Percentiles rank a stretch among this genome's conserved stretches.
Conservation (phyloP, 257 asterid genomes). For the Ligustrum vulgare region DNA sequence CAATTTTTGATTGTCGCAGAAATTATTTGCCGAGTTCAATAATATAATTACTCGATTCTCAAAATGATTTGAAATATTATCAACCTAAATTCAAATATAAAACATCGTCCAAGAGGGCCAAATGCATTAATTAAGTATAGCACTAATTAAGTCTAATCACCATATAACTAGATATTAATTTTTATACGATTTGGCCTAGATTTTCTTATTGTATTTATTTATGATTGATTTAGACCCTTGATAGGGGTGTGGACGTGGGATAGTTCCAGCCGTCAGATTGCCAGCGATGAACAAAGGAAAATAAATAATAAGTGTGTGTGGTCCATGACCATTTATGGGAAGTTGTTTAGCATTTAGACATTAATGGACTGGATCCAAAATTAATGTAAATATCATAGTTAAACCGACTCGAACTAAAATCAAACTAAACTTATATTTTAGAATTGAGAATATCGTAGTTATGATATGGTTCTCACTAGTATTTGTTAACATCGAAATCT, state of each 20-base stretch:
- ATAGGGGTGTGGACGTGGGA: constrained; percentile 19
- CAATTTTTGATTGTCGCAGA: not conserved
- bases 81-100: not conserved
- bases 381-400: too few species aligned
- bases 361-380: not conserved
- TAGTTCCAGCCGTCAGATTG: constrained; percentile 21
- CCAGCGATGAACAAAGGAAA: constrained; percentile 9
- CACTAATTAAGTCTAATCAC: not conserved
- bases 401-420: too few species aligned
- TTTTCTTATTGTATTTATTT: not conserved
- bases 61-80: not conserved
- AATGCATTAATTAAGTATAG: constrained; percentile 30
- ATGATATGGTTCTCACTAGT: too few species aligned
- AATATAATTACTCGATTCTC: not conserved
- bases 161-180: constrained; percentile 13
- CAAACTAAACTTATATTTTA: too few species aligned
- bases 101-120: not conserved
- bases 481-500: too few species aligned
- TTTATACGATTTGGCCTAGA: constrained; percentile 22
- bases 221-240: not conserved
- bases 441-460: too few species aligned
- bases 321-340: constrained; percentile 24
- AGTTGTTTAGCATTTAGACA: constrained; percentile 9
- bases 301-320: constrained; percentile 28
- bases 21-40: not conserved